phyloP scores from a whole-genome alignment of 2,329 filamentous ascomycete species.

The Fusarium graminum region DNA sequence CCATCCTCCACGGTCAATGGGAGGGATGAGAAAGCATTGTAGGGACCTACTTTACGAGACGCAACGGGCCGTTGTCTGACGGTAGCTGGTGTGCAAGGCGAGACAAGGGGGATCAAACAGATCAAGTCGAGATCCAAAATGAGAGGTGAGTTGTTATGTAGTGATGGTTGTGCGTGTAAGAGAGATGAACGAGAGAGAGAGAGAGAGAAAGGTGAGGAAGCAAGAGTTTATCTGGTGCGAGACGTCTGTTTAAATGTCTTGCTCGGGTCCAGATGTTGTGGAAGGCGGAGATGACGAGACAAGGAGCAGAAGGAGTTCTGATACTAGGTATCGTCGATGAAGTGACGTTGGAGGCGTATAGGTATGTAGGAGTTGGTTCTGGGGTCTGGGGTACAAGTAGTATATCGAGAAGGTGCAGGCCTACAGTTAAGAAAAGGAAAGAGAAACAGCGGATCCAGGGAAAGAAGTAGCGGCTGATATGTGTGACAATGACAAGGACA shows the following conservation, averaged over 20 bases:
- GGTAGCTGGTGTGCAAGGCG: constrained; percentile 23
- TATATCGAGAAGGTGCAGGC: constrained; percentile 12
- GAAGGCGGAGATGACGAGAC: constrained; percentile 12
- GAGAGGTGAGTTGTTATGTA: constrained; percentile 22
- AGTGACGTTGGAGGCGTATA: constrained; percentile 37
- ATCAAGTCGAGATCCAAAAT: constrained; percentile 14
- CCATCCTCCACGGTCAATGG: constrained; percentile 7
- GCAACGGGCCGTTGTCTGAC: constrained; percentile 28
- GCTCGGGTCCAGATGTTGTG: constrained; percentile 6
- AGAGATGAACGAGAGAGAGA: constrained; percentile 18
- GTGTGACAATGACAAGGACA: neutral
- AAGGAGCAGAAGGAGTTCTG: constrained; percentile 18
- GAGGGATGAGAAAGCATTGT: constrained; percentile 1
- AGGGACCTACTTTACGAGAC: constrained; percentile 26
- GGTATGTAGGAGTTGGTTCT: constrained; percentile 3
- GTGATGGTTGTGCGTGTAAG: constrained; percentile 1
- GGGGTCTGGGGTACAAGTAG: neutral
- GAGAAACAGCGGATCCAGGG: constrained; percentile 1
- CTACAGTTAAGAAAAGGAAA: constrained; percentile 15
- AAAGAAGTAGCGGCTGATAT: constrained; percentile 4
- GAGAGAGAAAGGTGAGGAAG: constrained; percentile 8
- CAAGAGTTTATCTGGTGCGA: constrained; percentile 21
- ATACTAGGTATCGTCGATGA: constrained; percentile 24
- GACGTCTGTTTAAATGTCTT: constrained; percentile 37
- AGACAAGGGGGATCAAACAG: constrained; percentile 10